Conservation (phyloP, 805 yeast species). For the Candida nonsorbophila region DNA sequence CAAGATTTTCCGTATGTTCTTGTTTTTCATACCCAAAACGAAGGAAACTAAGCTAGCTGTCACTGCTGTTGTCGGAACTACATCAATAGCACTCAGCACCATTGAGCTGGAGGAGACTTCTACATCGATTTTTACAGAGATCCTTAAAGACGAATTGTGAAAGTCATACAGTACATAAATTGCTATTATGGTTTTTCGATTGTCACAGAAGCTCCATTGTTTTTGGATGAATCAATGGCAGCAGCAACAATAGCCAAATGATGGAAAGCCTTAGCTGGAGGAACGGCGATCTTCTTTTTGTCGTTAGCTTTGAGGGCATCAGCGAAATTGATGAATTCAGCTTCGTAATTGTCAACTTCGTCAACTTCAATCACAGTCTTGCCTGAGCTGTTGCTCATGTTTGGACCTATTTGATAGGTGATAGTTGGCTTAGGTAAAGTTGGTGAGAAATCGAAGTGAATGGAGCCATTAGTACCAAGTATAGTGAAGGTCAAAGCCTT, state of each 20-base stretch:
- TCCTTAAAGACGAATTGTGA: too few species aligned
- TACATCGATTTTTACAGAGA: too few species aligned
- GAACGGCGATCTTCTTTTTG: slow-evolving; percentile 48
- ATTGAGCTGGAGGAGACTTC: too few species aligned
- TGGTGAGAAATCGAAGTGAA: slow-evolving; percentile 64
- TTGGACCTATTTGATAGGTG: slow-evolving; percentile 27
- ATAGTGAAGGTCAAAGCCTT: slow-evolving; percentile 64
- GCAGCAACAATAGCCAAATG: slow-evolving; percentile 91
- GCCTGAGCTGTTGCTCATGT: slow-evolving; percentile 47
- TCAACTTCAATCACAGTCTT: slow-evolving; percentile 34
- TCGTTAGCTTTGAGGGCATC: slow-evolving; percentile 59
- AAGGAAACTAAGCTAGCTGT: too few species aligned
- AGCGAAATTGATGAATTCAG: slow-evolving; percentile 46
- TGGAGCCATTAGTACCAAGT: slow-evolving; percentile 75
- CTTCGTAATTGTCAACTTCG: slow-evolving; percentile 38
- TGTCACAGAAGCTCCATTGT: slow-evolving; percentile 45
- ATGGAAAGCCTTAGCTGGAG: slow-evolving; percentile 84
- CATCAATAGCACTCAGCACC: too few species aligned
- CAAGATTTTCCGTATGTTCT: slow-evolving; percentile 24
- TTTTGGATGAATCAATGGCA: slow-evolving; percentile 61
- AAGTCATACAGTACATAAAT: too few species aligned
- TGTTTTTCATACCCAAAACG: slow-evolving; percentile 13
- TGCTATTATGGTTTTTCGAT: slow-evolving; percentile 27
- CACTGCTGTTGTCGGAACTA: too few species aligned
- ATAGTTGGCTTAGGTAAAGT: slow-evolving; percentile 30